Base-by-base conservation (phyloP, 2,329 filamentous ascomycete species). In the Madurella mycetomatis region DNA sequence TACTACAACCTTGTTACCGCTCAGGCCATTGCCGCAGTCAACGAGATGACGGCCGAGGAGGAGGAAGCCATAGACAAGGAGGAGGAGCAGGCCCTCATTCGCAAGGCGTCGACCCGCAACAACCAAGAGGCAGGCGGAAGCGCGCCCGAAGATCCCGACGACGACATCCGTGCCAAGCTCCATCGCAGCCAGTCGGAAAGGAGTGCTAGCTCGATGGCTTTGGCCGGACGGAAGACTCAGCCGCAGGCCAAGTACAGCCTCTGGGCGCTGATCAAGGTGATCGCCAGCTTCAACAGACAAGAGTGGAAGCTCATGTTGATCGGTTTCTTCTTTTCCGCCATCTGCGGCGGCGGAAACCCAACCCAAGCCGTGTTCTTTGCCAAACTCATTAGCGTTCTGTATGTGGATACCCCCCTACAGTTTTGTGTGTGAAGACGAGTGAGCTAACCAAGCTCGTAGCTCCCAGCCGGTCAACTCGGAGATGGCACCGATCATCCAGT, bases 1-100 rank as follows among this genome's bases (percentile, higher is more conserved):
- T 99, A 97, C 70, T 87, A 81, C 70, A 88, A 85, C 54, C 82
- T 97, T 11, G 92, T 97, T 8, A 86, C 90, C 50, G 92, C 92
- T 2, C 94, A 99, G 70, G 86, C 88, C 53, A 92, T 96, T 60
- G 82, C 83, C 1, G 77, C 80, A 3, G 77, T 79, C 16, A 81
- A 84, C 47, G 77, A 83, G 54, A 60, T 79, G 58, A 72, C 73
- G 0, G 66, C 73, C 0, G 77, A 81, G 49, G 77, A 84, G 54
- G 71, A 81, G 59, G 78, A 75, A 8, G 71, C 68, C 1, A 63
- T 80, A 5, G 77, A 82, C 40, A 65, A 77, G 41, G 76, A 84
- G 48, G 76, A 81, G 40, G 76, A 83, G 45, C 74, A 78, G 39
- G 67, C 73, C 40, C 70, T 84, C 9, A 73, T 80, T 45, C 75